Evolutionary conservation across 306 rosid species (phyloP), one percentile per base, ranked within the genome.

Genomic region (Coriaria nepalensis): DNA sequence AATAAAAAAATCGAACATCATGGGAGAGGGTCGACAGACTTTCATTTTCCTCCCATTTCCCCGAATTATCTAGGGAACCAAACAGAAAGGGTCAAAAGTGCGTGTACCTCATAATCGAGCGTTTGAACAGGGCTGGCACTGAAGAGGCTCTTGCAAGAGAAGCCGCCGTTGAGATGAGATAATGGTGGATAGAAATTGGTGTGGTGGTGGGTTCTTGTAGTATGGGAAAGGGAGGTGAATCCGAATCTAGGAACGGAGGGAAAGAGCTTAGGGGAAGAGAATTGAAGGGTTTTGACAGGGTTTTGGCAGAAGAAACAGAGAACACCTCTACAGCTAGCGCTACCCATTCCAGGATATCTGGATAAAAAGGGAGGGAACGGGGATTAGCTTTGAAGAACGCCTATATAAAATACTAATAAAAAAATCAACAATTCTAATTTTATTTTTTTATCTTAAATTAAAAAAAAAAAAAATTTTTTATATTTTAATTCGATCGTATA

Each of bases 21-120:
- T 0, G 33, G 34, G 29, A 37, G 9, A 8, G 33, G 34, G 13
- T 4, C 14, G 4, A 9, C 10, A 53, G 9, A n/a, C 32, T 34
- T 7, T 36, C 50, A 32, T 35, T 4, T 34, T n/a, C n/a, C n/a
- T n/a, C n/a, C 13, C 14, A 3, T 48, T 10, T 40, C 2, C 10
- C 37, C 11, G 4, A 9, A 0, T 49, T 55, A 14, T 49, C 35
- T 32, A 12, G 47, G 40, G 8, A 44, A 14, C 42, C 32, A 29
- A 54, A 50, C 40, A 77, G 45, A 14, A 34, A 34, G 14, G 14
- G 40, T 49, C 8, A 4, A 6, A 13, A 36, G 40, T 9, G 43
- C 8, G n/a, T n/a, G 57, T 61, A 90, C 97, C 95, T 84, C 79
- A 60, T 84, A 84, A 50, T 81, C 59, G 36, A 60, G 44, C 47